Conservation (phyloP, 805 yeast genomes). For the Spathaspora passalidarum region DNA sequence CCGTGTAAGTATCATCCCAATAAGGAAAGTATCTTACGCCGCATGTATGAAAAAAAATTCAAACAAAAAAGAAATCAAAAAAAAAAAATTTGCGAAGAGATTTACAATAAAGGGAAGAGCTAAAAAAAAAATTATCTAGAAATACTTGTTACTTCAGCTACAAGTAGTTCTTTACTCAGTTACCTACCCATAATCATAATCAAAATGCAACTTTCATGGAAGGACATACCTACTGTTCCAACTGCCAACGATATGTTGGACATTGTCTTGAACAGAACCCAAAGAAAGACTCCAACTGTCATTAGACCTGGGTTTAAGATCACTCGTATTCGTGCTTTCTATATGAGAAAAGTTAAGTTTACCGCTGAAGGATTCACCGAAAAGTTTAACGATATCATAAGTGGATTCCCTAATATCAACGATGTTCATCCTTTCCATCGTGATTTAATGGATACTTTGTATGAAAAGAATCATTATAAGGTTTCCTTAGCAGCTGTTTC, state of each 20-base stretch:
- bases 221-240: constrained; percentile 95
- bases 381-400: constrained; percentile 79
- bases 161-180: neutral
- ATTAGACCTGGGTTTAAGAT: constrained; percentile 95
- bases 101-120: neutral
- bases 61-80: neutral
- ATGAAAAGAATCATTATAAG: constrained; percentile 97
- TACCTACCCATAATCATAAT: neutral
- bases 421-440: constrained; percentile 98
- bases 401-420: constrained; percentile 93
- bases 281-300: constrained; percentile 98
- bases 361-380: constrained; percentile 96
- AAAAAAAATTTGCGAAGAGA: constrained; percentile 2
- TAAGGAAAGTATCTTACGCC: neutral
- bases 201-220: constrained; percentile 94
- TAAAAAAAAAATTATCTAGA: neutral
- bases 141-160: neutral
- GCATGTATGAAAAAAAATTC: constrained; percentile 1
- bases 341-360: constrained; percentile 96
- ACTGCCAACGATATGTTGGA: constrained; percentile 91
- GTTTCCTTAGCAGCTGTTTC: constrained; percentile 93
- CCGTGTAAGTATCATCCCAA: neutral
- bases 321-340: constrained; percentile 93
- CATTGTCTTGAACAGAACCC: constrained; percentile 94
- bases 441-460: constrained; percentile 95